phyloP scores from a whole-genome alignment of 2,329 filamentous ascomycete genomes.

The Paecilomyces niveus region DNA sequence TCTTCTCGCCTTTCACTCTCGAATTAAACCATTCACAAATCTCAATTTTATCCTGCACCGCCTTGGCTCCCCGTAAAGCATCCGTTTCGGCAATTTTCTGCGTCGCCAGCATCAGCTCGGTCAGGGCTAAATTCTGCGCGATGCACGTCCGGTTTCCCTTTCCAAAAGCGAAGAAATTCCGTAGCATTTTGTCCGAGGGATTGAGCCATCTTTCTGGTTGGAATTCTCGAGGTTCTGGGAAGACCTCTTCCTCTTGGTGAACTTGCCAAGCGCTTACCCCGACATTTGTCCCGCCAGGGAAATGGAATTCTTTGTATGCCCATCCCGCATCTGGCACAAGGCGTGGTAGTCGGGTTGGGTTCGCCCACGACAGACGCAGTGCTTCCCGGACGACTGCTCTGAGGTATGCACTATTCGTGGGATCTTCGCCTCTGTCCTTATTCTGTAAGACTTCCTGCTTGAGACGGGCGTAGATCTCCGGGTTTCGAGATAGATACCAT shows the following conservation, averaged over 20 bases:
- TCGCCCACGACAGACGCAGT: slow-evolving; percentile 45
- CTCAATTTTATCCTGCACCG: slow-evolving; percentile 37
- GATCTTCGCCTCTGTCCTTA: slow-evolving; percentile 16
- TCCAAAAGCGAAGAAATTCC: slow-evolving; percentile 44
- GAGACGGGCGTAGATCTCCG: slow-evolving; percentile 31
- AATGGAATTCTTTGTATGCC: slow-evolving; percentile 28
- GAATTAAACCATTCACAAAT: slow-evolving; percentile 54
- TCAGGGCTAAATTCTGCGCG: slow-evolving; percentile 41
- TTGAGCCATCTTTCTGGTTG: slow-evolving; percentile 44
- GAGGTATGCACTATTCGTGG: slow-evolving; percentile 35
- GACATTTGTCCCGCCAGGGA: slow-evolving; percentile 41
- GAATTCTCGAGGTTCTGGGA: slow-evolving; percentile 37
- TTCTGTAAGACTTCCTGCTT: slow-evolving; percentile 25
- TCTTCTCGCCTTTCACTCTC: slow-evolving; percentile 43
- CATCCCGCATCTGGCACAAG: slow-evolving; percentile 37
- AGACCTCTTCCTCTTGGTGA: slow-evolving; percentile 40
- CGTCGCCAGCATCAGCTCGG: slow-evolving; percentile 38
- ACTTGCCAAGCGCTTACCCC: slow-evolving; percentile 40
- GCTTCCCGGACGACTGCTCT: slow-evolving; percentile 45
- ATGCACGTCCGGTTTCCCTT: slow-evolving; percentile 44
- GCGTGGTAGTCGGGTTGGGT: slow-evolving; percentile 45
- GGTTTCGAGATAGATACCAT: slow-evolving; percentile 39
- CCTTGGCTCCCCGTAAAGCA: slow-evolving; percentile 39
- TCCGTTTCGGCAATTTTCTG: slow-evolving; percentile 37
- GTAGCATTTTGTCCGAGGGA: slow-evolving; percentile 31